Conservation (phyloP, 1,284 basidiomycete species). For the Tilletia caries region DNA sequence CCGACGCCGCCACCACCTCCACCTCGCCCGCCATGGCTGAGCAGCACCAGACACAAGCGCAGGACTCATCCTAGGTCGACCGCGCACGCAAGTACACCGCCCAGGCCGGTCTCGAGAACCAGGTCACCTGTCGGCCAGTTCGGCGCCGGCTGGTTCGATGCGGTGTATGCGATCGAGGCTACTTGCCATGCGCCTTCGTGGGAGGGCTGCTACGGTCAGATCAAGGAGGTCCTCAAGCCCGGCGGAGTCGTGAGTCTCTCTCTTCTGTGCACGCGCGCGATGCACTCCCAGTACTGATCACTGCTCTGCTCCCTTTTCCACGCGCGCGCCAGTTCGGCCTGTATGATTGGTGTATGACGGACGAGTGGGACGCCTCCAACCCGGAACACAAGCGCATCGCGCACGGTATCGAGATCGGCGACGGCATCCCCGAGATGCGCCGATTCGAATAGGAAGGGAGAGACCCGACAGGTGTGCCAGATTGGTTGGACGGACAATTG, state of each 20-base stretch:
- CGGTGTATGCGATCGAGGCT: constrained; percentile 97
- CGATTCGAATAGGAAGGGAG: too few relatives aligned
- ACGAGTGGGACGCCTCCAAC: constrained; percentile 80
- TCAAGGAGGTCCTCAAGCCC: constrained; percentile 91
- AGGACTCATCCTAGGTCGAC: too few relatives aligned
- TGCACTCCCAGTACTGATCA: too few relatives aligned
- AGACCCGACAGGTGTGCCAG: too few relatives aligned
- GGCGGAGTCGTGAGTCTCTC: constrained; percentile 75
- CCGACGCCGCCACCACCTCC: too few relatives aligned
- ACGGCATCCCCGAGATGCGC: constrained; percentile 97
- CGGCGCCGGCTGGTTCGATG: constrained; percentile 90
- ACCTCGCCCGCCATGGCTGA: too few relatives aligned
- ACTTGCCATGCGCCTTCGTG: constrained; percentile 93
- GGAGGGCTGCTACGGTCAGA: constrained; percentile 92
- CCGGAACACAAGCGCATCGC: constrained; percentile 87
- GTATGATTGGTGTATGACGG: constrained; percentile 99
- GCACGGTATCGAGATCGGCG: constrained; percentile 73
- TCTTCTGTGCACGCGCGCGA: too few relatives aligned
- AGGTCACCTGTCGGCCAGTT: constrained; percentile 74
- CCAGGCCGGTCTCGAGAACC: constrained; percentile 70
- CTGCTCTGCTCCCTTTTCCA: constrained; percentile 13
- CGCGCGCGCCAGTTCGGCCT: constrained; percentile 73
- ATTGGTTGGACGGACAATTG: too few relatives aligned
- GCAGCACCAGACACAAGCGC: too few relatives aligned
- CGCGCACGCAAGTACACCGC: constrained; percentile 81